Conservation (phyloP, 2,329 filamentous ascomycete species). For the Penicillium hesseltinei region DNA sequence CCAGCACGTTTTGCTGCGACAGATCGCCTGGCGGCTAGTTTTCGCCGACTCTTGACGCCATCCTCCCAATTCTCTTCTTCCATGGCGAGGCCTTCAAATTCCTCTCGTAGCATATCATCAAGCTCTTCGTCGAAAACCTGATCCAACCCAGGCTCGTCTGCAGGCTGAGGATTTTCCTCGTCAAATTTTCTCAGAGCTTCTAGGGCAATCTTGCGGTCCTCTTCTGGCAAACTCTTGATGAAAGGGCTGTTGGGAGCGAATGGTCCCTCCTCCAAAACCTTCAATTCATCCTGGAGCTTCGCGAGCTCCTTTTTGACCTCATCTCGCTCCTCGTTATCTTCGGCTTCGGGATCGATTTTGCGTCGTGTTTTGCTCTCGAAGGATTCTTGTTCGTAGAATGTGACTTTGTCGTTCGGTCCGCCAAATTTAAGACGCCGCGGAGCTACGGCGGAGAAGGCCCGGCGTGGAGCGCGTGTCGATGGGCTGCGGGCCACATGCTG, state of each 20-base stretch:
- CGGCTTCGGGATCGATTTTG: constrained; percentile 41
- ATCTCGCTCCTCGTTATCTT: constrained; percentile 38
- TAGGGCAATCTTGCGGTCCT: constrained; percentile 42
- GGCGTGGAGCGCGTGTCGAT: constrained; percentile 28
- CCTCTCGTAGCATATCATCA: constrained; percentile 40
- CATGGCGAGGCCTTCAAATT: constrained; percentile 37
- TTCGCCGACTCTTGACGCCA: constrained; percentile 19
- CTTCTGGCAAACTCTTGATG: constrained; percentile 42
- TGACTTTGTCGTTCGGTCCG: constrained; percentile 42
- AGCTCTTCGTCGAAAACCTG: constrained; percentile 44
- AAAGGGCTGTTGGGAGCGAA: constrained; percentile 46
- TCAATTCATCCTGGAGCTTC: constrained; percentile 42
- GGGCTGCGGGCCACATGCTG: constrained; percentile 40
- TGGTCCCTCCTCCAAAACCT: constrained; percentile 42
- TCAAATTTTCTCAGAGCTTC: constrained; percentile 45
- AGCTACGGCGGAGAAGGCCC: constrained; percentile 33
- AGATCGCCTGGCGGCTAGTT: constrained; percentile 18
- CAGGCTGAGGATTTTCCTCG: constrained; percentile 33
- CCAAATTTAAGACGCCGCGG: constrained; percentile 33
- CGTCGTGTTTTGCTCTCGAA: constrained; percentile 36
- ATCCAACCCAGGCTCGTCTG: constrained; percentile 29
- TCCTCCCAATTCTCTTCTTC: constrained; percentile 41
- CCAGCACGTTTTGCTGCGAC: constrained; percentile 36
- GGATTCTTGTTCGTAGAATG: constrained; percentile 45
- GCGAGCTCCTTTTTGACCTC: constrained; percentile 40